Conservation (phyloP, 768 basidiomycete species). For the Pleurotus sapidus region DNA sequence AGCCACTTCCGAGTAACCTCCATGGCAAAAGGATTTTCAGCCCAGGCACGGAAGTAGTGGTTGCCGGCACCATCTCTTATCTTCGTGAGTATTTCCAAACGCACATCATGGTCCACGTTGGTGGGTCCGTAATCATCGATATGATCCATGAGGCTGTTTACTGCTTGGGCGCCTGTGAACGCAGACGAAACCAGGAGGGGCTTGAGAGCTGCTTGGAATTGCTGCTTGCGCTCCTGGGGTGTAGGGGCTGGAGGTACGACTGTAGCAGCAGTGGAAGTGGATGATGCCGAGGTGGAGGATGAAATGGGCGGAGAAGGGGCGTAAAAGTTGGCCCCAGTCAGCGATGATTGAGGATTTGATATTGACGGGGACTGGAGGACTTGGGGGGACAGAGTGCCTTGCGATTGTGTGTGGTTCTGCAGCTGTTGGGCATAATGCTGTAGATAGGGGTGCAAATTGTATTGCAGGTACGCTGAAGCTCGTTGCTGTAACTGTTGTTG, state of each 20-base stretch:
- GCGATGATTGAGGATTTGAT: conserved; percentile 32
- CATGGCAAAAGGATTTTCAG: conserved; percentile 71
- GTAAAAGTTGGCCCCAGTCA: conserved; percentile 32
- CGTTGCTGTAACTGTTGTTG: conserved; percentile 27
- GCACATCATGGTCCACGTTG: conserved; percentile 62
- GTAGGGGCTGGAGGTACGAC: conserved; percentile 27
- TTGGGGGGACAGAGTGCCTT: conserved; percentile 69
- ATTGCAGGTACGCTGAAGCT: not conserved
- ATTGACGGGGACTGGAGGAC: conserved; percentile 58
- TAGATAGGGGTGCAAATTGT: conserved; percentile 26
- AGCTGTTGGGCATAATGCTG: conserved; percentile 26
- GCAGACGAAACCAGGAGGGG: conserved; percentile 55
- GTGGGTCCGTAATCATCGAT: conserved; percentile 58
- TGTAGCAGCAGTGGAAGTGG: not conserved
- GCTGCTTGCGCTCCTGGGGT: conserved; percentile 52
- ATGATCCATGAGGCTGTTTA: conserved; percentile 53
- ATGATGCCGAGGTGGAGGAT: conserved; percentile 4
- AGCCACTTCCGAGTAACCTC: conserved; percentile 83
- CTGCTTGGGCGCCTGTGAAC: conserved; percentile 70
- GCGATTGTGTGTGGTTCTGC: conserved; percentile 36
- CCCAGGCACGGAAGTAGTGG: conserved; percentile 86
- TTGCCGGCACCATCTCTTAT: conserved; percentile 83
- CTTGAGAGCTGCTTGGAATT: conserved; percentile 48
- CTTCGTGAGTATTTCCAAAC: conserved; percentile 75
- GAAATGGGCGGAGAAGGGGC: conserved; percentile 4